Evolutionary conservation across 179 eudicot species (phyloP).

Genomic region (Silene coronaria): DNA sequence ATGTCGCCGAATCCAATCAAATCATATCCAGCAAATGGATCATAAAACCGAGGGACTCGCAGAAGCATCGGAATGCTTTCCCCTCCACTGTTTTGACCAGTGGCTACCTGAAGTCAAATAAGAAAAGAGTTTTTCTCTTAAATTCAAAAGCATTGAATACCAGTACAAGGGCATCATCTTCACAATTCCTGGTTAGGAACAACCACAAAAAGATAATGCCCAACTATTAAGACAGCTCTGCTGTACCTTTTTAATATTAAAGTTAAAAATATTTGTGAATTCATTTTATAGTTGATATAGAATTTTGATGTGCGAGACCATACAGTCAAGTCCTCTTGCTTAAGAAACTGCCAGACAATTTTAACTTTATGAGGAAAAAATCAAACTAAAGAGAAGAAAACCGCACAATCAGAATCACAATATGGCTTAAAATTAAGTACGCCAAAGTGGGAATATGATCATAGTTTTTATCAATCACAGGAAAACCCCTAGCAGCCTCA

Average conservation of each 20-base stretch:
- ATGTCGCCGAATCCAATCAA: slow-evolving; percentile 96
- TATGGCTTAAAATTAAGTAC: background rate
- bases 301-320: background rate
- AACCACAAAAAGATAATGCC: background rate
- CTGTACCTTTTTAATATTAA: background rate
- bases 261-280: background rate
- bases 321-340: background rate
- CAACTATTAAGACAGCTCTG: background rate
- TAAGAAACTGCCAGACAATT: background rate
- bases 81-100: slow-evolving; percentile 72
- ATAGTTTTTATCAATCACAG: background rate
- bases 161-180: background rate
- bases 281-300: background rate
- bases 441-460: background rate
- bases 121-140: background rate
- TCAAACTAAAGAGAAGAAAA: background rate
- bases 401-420: background rate
- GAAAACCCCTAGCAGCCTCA: background rate
- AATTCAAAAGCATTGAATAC: background rate
- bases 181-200: background rate
- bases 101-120: slow-evolving; percentile 57
- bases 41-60: slow-evolving; percentile 65
- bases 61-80: slow-evolving; percentile 92
- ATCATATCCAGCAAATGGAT: slow-evolving; percentile 82
- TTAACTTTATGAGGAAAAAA: background rate